These are phyloP conservation scores for Ambrosia trifida DNA, from an alignment of 129 eudicot species.

Conservation along the genomic window DNA sequence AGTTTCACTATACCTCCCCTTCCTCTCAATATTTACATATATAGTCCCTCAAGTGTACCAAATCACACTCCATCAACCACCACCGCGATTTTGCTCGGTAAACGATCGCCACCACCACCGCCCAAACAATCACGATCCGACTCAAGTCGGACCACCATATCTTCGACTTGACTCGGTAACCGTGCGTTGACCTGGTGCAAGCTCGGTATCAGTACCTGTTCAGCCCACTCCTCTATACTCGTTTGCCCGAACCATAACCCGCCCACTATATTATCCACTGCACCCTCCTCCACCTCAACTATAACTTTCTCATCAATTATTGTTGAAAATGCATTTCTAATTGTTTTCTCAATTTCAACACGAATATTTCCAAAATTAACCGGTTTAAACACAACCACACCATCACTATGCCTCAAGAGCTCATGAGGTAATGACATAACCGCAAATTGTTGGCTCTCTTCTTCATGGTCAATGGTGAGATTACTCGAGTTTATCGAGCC, in stretches of 20 bases:
- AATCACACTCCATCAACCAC: constrained; percentile 44
- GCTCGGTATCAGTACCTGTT: constrained; percentile 50
- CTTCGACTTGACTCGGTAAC: constrained; percentile 21
- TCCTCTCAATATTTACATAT: constrained; percentile 33
- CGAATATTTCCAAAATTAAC: constrained; percentile 50
- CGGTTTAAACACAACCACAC: constrained; percentile 71
- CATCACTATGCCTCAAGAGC: constrained; percentile 56
- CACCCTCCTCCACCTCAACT: constrained; percentile 59
- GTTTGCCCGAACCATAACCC: constrained; percentile 78
- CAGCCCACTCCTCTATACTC: constrained; percentile 64
- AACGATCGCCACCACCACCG: constrained; percentile 49
- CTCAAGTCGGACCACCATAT: constrained; percentile 52
- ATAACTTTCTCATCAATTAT: constrained; percentile 43
- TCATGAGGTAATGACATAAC: constrained; percentile 66
- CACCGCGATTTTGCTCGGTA: constrained; percentile 68
- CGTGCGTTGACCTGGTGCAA: constrained; percentile 40
- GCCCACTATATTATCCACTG: constrained; percentile 58
- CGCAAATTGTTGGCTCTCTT: constrained; percentile 48
- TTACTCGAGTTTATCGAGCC: constrained; percentile 84
- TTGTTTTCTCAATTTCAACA: constrained; percentile 62
- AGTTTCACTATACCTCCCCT: constrained; percentile 36
- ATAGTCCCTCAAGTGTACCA: constrained; percentile 11
- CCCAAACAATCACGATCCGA: constrained; percentile 34
- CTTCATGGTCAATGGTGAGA: constrained; percentile 71
- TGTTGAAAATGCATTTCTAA: constrained; percentile 43